phyloP scores from a whole-genome alignment of 768 basidiomycete genomes.

The Psilocybe cyanescens region DNA sequence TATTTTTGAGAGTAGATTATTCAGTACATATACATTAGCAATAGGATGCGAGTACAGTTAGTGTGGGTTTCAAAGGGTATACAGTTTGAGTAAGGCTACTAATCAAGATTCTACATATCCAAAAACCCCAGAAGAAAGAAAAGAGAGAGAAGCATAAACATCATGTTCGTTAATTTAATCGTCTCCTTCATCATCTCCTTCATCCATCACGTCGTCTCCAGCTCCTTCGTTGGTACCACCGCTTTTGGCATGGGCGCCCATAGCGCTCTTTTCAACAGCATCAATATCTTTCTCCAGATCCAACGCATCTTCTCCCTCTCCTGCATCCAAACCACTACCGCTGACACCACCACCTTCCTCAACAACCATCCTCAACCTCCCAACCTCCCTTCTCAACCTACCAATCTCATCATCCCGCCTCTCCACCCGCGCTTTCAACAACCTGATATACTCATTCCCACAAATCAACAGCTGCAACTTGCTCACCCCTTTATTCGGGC shows the following conservation, averaged over 20 bases:
- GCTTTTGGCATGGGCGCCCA: neutral
- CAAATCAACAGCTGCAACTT: constrained; percentile 91
- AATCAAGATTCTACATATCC: neutral
- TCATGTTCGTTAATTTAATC: constrained; percentile 3
- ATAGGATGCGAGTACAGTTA: neutral
- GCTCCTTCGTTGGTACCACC: neutral
- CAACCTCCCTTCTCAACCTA: constrained; percentile 67
- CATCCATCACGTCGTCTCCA: constrained; percentile 17
- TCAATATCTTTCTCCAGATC: constrained; percentile 68
- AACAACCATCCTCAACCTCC: constrained; percentile 56
- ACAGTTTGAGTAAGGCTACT: neutral
- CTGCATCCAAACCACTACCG: constrained; percentile 47
- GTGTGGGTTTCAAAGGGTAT: neutral
- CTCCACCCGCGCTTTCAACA: constrained; percentile 76
- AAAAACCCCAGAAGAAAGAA: neutral
- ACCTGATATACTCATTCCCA: constrained; percentile 86
- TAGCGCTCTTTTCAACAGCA: constrained; percentile 41
- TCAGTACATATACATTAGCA: neutral
- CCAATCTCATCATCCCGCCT: constrained; percentile 81
- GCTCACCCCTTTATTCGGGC: constrained; percentile 94
- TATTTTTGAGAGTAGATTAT: neutral
- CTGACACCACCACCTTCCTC: constrained; percentile 60
- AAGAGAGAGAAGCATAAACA: neutral
- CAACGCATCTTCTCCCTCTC: constrained; percentile 46
- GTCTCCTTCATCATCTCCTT: constrained; percentile 18